These are phyloP conservation scores for Corylus americana DNA, from an alignment of 306 rosid species.

Conservation along the genomic window DNA sequence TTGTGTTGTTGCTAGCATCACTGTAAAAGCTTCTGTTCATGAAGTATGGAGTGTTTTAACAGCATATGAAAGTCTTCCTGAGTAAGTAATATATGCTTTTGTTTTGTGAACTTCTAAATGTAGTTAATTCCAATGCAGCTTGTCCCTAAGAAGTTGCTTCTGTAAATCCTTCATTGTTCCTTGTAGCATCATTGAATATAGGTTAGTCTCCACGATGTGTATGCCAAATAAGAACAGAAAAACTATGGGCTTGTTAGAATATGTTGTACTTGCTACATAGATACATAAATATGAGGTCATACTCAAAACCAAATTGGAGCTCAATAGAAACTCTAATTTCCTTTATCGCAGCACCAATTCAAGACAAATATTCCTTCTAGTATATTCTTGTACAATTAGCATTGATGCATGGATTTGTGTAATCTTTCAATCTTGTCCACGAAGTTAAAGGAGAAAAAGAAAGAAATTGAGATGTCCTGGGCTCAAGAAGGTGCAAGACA, in stretches of 20 bases:
- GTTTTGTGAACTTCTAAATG: constrained; percentile 4
- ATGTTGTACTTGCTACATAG: background rate
- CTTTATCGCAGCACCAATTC: background rate
- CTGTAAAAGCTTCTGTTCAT: constrained; percentile 90
- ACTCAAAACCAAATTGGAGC: background rate
- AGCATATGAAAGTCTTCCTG: constrained; percentile 91
- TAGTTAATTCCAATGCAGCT: background rate
- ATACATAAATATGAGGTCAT: background rate
- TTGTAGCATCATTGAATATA: background rate
- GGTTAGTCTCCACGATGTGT: background rate
- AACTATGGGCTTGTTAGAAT: background rate
- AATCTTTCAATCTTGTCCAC: background rate
- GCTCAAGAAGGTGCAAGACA: background rate
- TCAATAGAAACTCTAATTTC: background rate
- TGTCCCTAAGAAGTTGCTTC: constrained; percentile 5
- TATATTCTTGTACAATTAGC: background rate
- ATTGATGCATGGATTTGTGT: background rate
- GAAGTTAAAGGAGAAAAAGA: background rate
- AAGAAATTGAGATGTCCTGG: background rate
- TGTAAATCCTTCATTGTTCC: background rate
- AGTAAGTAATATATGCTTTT: constrained; percentile 53
- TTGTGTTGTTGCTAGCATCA: constrained; percentile 89
- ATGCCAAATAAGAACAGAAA: background rate
- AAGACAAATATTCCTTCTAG: background rate
- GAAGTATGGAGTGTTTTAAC: constrained; percentile 90